A percentile compares a stretch with the other conserved stretches of the same genome.
These are phyloP conservation scores for Kurtzmaniella quercitrusa DNA, from an alignment of 1,139 yeast species.

Conservation along the genomic window DNA sequence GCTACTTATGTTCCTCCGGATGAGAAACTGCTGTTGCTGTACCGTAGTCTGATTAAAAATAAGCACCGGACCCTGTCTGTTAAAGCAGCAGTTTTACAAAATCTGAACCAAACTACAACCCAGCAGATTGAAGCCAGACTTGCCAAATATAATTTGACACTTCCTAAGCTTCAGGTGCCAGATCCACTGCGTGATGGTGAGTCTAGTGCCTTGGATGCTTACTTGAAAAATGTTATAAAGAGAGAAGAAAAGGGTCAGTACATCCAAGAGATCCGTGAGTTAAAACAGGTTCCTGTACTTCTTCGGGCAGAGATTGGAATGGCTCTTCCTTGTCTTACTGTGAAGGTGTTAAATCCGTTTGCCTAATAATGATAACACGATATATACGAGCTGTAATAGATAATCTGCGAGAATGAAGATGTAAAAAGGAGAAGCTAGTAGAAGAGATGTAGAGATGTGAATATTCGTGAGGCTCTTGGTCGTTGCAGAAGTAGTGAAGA, in stretches of 20 bases:
- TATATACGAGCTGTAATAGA: neutral
- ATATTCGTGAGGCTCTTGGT: no score
- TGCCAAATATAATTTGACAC: constrained; percentile 43
- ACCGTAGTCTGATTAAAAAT: constrained; percentile 73
- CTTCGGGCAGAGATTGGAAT: constrained; percentile 90
- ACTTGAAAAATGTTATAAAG: constrained; percentile 51
- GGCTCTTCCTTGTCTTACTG: constrained; percentile 93
- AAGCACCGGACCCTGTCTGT: constrained; percentile 70
- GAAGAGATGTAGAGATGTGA: no score
- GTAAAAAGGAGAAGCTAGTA: neutral
- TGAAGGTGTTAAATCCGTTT: constrained; percentile 90
- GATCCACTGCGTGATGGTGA: neutral
- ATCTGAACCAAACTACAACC: constrained; percentile 28
- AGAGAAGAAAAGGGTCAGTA: constrained; percentile 57
- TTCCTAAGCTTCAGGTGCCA: constrained; percentile 51
- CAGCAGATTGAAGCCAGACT: constrained; percentile 47
- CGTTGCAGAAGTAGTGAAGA: no score
- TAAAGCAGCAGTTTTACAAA: constrained; percentile 61
- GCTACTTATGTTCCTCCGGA: constrained; percentile 90
- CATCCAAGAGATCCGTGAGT: constrained; percentile 78
- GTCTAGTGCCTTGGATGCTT: constrained; percentile 14
- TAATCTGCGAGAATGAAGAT: neutral
- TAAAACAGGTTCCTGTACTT: constrained; percentile 77
- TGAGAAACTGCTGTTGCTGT: constrained; percentile 72
- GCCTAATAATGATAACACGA: constrained; percentile 11